phyloP scores from a whole-genome alignment of 2,329 filamentous ascomycete species.

The Xylogone sp. region DNA sequence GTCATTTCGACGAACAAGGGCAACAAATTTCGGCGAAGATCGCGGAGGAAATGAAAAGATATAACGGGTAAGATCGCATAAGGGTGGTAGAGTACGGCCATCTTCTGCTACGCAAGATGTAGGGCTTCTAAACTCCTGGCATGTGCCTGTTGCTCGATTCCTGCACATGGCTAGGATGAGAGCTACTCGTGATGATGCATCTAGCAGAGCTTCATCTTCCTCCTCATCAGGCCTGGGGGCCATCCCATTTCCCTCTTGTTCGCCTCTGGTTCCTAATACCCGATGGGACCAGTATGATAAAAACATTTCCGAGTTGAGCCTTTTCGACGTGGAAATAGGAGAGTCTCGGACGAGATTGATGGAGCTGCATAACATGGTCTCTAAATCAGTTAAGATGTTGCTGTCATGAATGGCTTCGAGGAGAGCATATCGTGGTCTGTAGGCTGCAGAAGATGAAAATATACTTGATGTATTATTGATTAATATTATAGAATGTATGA shows the following conservation, averaged over 20 bases:
- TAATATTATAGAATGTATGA: not conserved
- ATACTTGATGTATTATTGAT: not conserved
- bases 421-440: not conserved
- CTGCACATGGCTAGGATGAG: not conserved
- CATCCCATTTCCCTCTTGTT: not conserved
- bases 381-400: not conserved
- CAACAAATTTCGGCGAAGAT: not conserved
- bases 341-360: not conserved
- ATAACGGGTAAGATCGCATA: not conserved
- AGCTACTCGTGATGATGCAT: not conserved
- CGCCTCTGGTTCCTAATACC: not conserved
- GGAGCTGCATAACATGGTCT: not conserved
- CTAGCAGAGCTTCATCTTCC: not conserved
- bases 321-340: not conserved
- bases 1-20: not conserved
- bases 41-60: not conserved
- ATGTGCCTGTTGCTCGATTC: not conserved
- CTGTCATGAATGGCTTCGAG: not conserved
- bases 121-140: not conserved
- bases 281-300: not conserved
- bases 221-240: not conserved
- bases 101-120: not conserved
- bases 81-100: not conserved
- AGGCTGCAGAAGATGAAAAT: not conserved
- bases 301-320: not conserved